Evolutionary conservation across 139 green algal genomes (phyloP).

Genomic region (Choricystis sp.): DNA sequence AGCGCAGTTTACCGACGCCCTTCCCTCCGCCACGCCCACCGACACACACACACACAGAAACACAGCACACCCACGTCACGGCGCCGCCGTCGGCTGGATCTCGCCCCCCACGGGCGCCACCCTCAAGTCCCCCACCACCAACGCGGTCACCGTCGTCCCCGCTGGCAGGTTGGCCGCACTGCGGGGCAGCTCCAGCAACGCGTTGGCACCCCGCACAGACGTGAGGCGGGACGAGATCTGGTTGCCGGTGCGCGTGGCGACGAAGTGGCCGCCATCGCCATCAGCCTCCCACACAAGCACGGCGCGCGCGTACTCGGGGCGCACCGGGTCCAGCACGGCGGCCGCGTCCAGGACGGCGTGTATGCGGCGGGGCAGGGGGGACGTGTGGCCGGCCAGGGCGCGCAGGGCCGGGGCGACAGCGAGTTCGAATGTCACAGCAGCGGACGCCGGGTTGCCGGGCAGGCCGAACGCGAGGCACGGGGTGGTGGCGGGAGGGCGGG

Average conservation of each 20-base stretch:
- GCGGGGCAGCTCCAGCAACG: conserved; percentile 52
- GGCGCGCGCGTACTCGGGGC: conserved; percentile 90
- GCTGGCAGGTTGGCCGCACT: conserved; percentile 22
- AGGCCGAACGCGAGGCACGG: conserved; percentile 30
- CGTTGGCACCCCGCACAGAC: conserved; percentile 47
- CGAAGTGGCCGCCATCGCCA: conserved; percentile 18
- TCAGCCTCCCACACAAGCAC: conserved; percentile 36
- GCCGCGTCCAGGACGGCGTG: conserved; percentile 24
- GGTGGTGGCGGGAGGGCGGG: background rate
- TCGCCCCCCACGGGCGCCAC: conserved; percentile 7
- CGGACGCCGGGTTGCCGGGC: conserved; percentile 73
- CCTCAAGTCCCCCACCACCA: conserved; percentile 49
- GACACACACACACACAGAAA: no score
- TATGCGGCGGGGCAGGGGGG: conserved; percentile 47
- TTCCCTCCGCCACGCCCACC: no score
- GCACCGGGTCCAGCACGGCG: conserved; percentile 69
- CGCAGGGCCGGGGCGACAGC: conserved; percentile 64
- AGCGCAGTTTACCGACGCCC: no score
- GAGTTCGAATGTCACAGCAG: conserved; percentile 85
- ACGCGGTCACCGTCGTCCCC: conserved; percentile 43
- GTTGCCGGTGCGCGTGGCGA: conserved; percentile 66
- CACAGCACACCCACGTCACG: no score
- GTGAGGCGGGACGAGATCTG: conserved; percentile 87
- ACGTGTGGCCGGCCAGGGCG: conserved; percentile 58
- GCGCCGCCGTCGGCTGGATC: background rate